Evolutionary conservation across 306 rosid genomes (phyloP).

Genomic region (Begonia peltatifolia): DNA sequence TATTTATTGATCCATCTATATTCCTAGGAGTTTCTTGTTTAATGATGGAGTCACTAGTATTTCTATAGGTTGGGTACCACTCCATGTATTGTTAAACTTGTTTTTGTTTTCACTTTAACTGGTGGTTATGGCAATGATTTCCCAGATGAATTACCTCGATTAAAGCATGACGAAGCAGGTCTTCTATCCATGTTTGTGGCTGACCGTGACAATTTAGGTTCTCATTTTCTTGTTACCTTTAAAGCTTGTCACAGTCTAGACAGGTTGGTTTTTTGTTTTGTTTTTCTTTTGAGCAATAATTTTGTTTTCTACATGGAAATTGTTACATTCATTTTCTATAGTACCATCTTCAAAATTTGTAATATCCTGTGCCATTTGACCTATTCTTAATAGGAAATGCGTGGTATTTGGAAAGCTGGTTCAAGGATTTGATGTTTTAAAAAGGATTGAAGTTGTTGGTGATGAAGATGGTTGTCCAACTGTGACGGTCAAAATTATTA

Average conservation of each 20-base stretch:
- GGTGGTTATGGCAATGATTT: constrained; percentile 1
- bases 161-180: constrained; percentile 70
- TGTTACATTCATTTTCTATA: not conserved
- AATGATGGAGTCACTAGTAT: too few species aligned
- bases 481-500: constrained; percentile 80
- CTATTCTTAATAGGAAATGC: constrained; percentile 55
- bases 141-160: constrained; percentile 70
- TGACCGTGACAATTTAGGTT: constrained; percentile 65
- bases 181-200: constrained; percentile 73
- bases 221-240: constrained; percentile 76
- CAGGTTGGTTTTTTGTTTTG: constrained; percentile 34
- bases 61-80: too few species aligned
- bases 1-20: too few species aligned
- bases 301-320: not conserved
- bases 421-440: constrained; percentile 51
- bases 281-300: too few species aligned
- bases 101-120: too few species aligned
- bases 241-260: constrained; percentile 63
- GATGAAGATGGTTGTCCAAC: constrained; percentile 68
- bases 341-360: not conserved
- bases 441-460: constrained; percentile 65
- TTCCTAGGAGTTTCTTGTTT: too few species aligned
- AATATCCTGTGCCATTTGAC: too few species aligned
- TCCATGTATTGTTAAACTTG: too few species aligned
- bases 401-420: constrained; percentile 85